phyloP scores from a whole-genome alignment of 1,284 basidiomycete species.

The Trichosporon sp. region DNA sequence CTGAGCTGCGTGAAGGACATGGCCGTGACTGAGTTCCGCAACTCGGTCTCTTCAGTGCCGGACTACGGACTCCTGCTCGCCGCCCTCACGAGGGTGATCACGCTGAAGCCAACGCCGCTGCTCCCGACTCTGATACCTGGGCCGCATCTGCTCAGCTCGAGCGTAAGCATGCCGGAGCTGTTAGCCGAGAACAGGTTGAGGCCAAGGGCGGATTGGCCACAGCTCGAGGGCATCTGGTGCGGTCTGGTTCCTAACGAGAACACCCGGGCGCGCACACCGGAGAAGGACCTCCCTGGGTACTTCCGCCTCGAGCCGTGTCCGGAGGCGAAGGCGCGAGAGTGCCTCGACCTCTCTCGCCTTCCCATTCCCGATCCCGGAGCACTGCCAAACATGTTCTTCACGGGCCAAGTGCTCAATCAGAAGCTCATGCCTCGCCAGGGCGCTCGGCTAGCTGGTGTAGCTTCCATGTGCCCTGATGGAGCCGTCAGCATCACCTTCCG shows the following conservation, averaged over 20 bases:
- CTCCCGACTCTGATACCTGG: not conserved
- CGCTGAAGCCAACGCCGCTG: not conserved
- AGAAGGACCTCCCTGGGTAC: not conserved
- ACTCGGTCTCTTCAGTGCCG: not conserved
- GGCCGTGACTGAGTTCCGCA: not conserved
- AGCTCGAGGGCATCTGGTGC: not conserved
- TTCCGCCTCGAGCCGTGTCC: not conserved
- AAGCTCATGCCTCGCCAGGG: not conserved
- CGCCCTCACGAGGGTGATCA: not conserved
- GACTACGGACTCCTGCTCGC: not conserved
- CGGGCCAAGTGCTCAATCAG: not conserved
- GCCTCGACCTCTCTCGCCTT: not conserved
- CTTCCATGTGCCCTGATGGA: not conserved
- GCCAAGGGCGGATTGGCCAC: not conserved
- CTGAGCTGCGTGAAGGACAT: not conserved
- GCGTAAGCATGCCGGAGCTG: not conserved
- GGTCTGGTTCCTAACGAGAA: not conserved
- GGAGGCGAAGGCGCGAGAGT: not conserved
- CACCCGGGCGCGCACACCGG: not conserved
- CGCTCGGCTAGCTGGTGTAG: not conserved
- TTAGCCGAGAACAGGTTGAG: not conserved
- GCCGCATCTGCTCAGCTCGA: not conserved
- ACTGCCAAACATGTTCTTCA: not conserved
- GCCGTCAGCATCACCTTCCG: not conserved
- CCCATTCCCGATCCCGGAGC: not conserved